Conservation (phyloP, 129 eudicot species). For the Calendula officinalis region DNA sequence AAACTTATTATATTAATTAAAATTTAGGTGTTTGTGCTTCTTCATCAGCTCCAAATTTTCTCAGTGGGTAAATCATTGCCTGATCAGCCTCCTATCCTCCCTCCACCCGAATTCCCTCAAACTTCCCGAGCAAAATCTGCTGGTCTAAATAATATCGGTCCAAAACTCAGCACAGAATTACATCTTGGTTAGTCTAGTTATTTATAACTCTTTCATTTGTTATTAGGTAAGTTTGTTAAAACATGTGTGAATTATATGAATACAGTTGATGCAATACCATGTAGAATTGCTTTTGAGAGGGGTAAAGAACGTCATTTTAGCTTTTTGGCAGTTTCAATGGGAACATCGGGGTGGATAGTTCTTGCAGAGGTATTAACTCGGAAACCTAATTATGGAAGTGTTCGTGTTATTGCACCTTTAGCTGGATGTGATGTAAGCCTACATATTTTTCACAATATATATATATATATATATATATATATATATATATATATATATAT, state of each 20-base stretch:
- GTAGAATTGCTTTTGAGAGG: slow-evolving; percentile 96
- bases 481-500: too few relatives aligned
- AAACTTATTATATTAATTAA: background rate
- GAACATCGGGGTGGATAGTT: slow-evolving; percentile 79
- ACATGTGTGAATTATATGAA: background rate
- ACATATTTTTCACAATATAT: too few relatives aligned
- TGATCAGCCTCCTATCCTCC: slow-evolving; percentile 67
- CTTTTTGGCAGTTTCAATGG: slow-evolving; percentile 64
- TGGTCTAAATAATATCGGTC: slow-evolving; percentile 55
- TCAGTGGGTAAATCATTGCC: slow-evolving; percentile 65
- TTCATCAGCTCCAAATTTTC: slow-evolving; percentile 75
- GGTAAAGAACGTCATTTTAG: slow-evolving; percentile 88
- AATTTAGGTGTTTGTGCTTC: slow-evolving; percentile 72
- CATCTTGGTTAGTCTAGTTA: slow-evolving; percentile 63
- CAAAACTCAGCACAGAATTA: slow-evolving; percentile 64
- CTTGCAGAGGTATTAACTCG: slow-evolving; percentile 76
- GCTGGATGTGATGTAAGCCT: slow-evolving; percentile 73
- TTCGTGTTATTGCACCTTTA: slow-evolving; percentile 85
- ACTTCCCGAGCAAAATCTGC: slow-evolving; percentile 66
- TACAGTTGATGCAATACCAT: slow-evolving; percentile 87
- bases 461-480: too few relatives aligned
- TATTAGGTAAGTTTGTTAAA: too few relatives aligned
- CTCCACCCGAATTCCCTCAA: slow-evolving; percentile 54
- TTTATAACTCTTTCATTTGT: too few relatives aligned
- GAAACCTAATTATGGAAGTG: slow-evolving; percentile 49